Percentiles rank a stretch among this genome's conserved stretches.
Conservation (phyloP, 164 flowering plant genomes). For the Vitis rupestris region DNA sequence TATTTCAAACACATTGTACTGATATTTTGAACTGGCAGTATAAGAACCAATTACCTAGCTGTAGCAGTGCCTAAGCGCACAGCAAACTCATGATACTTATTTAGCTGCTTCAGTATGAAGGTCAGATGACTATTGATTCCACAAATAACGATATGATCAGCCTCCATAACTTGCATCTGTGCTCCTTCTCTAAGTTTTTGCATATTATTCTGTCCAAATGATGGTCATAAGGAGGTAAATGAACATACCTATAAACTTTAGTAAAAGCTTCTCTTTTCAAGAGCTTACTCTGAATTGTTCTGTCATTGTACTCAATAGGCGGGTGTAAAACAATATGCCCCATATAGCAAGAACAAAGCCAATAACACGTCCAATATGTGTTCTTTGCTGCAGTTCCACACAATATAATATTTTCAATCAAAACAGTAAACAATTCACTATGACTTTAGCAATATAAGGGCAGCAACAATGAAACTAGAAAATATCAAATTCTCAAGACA, state of each 20-base stretch:
- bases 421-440: not conserved
- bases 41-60: slow-evolving; percentile 62
- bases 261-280: slow-evolving; percentile 1
- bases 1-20: slow-evolving; percentile 5
- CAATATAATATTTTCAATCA: slow-evolving; percentile 4
- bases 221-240: slow-evolving; percentile 16
- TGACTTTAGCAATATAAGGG: slow-evolving; percentile 5
- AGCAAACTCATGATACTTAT: slow-evolving; percentile 89
- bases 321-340: slow-evolving; percentile 94
- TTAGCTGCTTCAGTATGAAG: slow-evolving; percentile 86
- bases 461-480: not conserved
- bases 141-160: slow-evolving; percentile 92
- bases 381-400: slow-evolving; percentile 69
- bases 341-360: slow-evolving; percentile 92
- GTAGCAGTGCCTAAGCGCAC: slow-evolving; percentile 95
- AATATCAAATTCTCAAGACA: slow-evolving; percentile 9
- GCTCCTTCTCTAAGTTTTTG: slow-evolving; percentile 94
- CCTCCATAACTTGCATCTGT: slow-evolving; percentile 86
- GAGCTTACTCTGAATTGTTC: slow-evolving; percentile 90
- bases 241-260: not conserved
- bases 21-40: not conserved
- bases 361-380: slow-evolving; percentile 82
- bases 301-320: slow-evolving; percentile 95
- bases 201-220: slow-evolving; percentile 75
- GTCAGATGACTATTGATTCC: slow-evolving; percentile 84